Evolutionary conservation across 2,329 filamentous ascomycete genomes (phyloP).

Genomic region (Lecanoromycetidae sp.): DNA sequence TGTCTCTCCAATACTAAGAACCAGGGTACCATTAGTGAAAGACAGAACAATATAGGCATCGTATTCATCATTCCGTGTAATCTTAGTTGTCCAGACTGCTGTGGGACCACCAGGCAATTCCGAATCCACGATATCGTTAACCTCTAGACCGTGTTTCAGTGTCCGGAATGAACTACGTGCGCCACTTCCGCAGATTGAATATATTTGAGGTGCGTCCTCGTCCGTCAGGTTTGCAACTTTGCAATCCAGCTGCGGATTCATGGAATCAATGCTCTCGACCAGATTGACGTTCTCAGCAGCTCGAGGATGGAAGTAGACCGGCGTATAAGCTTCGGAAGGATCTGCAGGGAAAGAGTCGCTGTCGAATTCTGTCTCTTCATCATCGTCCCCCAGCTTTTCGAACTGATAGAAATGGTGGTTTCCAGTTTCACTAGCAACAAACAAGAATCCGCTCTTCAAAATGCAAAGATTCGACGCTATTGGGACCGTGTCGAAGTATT

Average conservation of each 20-base stretch:
- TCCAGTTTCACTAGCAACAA: conserved; percentile 81
- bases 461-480: conserved; percentile 80
- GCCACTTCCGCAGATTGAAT: conserved; percentile 78
- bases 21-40: conserved; percentile 77
- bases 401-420: conserved; percentile 96
- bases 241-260: conserved; percentile 85
- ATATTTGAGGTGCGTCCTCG: conserved; percentile 94
- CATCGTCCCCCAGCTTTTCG: conserved; percentile 90
- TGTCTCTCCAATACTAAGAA: conserved; percentile 89
- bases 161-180: conserved; percentile 83
- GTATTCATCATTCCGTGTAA: conserved; percentile 67
- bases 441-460: conserved; percentile 89
- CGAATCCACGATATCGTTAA: conserved; percentile 91
- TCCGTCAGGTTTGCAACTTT: conserved; percentile 82
- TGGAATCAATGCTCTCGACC: conserved; percentile 71
- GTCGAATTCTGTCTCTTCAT: conserved; percentile 73
- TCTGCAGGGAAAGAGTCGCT: conserved; percentile 76
- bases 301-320: conserved; percentile 75
- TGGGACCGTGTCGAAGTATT: conserved; percentile 95
- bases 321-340: conserved; percentile 56
- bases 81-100: conserved; percentile 89
- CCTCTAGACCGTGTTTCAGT: conserved; percentile 82
- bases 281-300: conserved; percentile 69
- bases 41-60: conserved; percentile 95
- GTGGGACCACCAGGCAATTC: conserved; percentile 79